Percentiles rank a stretch among this genome's conserved stretches.
Conservation (phyloP, 2,329 filamentous ascomycete species). For the Alternaria sp. region DNA sequence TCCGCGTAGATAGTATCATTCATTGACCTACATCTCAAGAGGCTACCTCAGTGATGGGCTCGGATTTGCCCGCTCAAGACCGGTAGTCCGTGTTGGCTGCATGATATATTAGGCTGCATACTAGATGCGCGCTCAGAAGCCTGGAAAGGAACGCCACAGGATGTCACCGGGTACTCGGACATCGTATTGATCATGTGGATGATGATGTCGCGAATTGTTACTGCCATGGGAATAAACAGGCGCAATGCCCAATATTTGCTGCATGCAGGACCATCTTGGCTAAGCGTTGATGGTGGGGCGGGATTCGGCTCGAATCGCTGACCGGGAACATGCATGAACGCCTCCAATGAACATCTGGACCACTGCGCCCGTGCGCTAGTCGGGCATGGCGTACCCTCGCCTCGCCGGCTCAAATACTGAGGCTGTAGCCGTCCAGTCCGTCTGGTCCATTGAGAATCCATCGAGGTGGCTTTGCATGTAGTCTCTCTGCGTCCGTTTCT, state of each 20-base stretch:
- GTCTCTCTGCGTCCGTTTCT: not conserved
- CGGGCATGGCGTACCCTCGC: not conserved
- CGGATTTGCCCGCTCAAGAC: not conserved
- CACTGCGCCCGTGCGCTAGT: not conserved
- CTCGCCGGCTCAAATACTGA: not conserved
- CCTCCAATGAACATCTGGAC: not conserved
- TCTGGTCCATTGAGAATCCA: not conserved
- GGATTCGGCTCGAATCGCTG: not conserved
- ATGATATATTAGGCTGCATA: not conserved
- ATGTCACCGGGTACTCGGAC: not conserved
- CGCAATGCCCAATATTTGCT: not conserved
- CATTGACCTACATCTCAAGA: not conserved
- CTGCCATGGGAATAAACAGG: not conserved
- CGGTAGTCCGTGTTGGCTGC: not conserved
- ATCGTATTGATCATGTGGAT: not conserved
- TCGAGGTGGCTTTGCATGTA: not conserved
- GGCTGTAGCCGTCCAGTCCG: not conserved
- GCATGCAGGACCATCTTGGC: conserved; percentile 1
- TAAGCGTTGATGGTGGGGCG: not conserved
- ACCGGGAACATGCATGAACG: not conserved
- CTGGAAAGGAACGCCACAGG: not conserved
- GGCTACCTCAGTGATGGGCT: not conserved
- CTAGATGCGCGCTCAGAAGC: not conserved
- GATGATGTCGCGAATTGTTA: not conserved
- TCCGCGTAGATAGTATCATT: not conserved